A percentile compares a stretch with the other conserved stretches of the same genome.
Evolutionary conservation across 495 filamentous ascomycete genomes (phyloP).

Genomic region (Platismatia glauca): DNA sequence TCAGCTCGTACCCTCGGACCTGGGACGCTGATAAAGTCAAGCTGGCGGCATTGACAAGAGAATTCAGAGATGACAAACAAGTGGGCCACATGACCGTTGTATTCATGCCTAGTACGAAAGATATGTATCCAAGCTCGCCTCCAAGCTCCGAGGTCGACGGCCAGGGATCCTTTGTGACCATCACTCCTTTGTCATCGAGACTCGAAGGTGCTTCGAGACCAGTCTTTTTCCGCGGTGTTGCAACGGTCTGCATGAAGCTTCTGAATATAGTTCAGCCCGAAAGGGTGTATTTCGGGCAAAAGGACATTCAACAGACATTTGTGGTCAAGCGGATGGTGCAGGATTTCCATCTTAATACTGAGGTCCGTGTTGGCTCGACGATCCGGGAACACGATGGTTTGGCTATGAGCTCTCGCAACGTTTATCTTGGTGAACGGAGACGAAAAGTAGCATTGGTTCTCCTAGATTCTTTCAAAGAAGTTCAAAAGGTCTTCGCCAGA

Average conservation of each 20-base stretch:
- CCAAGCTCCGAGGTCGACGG: constrained; percentile 71
- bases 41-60: constrained; percentile 58
- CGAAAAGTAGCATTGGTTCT: constrained; percentile 64
- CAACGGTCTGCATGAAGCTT: constrained; percentile 94
- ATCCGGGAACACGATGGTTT: constrained; percentile 73
- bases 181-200: constrained; percentile 70
- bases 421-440: constrained; percentile 74
- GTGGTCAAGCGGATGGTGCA: constrained; percentile 77
- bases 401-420: constrained; percentile 90
- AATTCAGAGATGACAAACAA: constrained; percentile 49
- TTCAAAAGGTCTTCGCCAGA: constrained; percentile 54
- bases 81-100: constrained; percentile 66
- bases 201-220: constrained; percentile 82
- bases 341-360: constrained; percentile 76
- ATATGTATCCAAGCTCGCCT: constrained; percentile 80
- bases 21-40: constrained; percentile 66
- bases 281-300: constrained; percentile 92
- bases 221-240: constrained; percentile 92
- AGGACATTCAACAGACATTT: constrained; percentile 93
- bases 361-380: constrained; percentile 66
- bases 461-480: constrained; percentile 54
- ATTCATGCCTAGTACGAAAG: constrained; percentile 71
- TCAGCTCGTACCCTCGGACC: constrained; percentile 82
- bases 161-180: constrained; percentile 84
- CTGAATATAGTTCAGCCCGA: constrained; percentile 88